phyloP scores from a whole-genome alignment of 257 asterid genomes.

The Cordia subcordata region DNA sequence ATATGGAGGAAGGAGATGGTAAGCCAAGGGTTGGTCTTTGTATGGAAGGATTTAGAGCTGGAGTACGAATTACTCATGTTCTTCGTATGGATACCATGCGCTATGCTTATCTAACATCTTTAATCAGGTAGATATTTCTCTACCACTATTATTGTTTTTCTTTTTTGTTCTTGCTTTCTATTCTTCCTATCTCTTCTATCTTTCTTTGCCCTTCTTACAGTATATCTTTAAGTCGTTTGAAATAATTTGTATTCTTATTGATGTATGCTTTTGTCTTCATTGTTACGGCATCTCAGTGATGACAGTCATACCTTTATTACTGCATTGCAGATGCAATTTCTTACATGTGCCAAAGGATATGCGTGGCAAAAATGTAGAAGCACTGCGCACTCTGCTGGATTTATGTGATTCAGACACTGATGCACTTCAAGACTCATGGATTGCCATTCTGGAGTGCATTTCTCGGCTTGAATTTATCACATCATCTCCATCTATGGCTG shows the following conservation, averaged over 20 bases:
- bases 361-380: slow-evolving; percentile 94
- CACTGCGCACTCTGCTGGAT: slow-evolving; percentile 74
- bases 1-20: slow-evolving; percentile 98
- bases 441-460: slow-evolving; percentile 86
- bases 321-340: slow-evolving; percentile 73
- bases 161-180: no score
- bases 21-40: slow-evolving; percentile 81
- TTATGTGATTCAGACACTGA: slow-evolving; percentile 84
- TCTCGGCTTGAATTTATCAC: slow-evolving; percentile 94
- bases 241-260: neutral
- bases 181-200: no score
- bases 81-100: slow-evolving; percentile 99
- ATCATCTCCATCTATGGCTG: slow-evolving; percentile 86
- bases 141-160: neutral
- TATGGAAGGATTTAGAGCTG: slow-evolving; percentile 97
- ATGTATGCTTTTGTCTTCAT: neutral
- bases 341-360: slow-evolving; percentile 96
- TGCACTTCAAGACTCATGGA: slow-evolving; percentile 97
- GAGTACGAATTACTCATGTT: slow-evolving; percentile 88
- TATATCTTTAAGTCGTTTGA: neutral
- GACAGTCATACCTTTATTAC: slow-evolving; percentile 24
- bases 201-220: neutral
- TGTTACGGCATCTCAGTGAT: slow-evolving; percentile 3
- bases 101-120: slow-evolving; percentile 88
- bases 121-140: slow-evolving; percentile 65